phyloP scores from a whole-genome alignment of 495 filamentous ascomycete species.

The Neurospora sp. region DNA sequence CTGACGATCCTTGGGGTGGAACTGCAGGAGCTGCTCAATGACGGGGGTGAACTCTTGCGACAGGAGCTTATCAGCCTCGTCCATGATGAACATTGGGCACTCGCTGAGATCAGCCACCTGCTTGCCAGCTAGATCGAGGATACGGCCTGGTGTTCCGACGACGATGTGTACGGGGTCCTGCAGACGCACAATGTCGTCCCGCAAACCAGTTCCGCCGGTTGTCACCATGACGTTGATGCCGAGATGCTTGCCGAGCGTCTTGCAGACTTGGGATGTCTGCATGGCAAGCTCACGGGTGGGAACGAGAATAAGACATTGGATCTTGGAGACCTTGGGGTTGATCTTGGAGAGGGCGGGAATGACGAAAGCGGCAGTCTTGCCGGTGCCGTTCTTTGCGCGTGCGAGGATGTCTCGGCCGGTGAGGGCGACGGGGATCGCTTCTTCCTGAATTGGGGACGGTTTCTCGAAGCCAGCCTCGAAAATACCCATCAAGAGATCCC shows the following conservation, averaged over 20 bases:
- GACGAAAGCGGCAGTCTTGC: slow-evolving; percentile 95
- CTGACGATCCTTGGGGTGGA: slow-evolving; percentile 91
- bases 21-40: slow-evolving; percentile 86
- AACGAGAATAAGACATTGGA: slow-evolving; percentile 90
- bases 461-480: slow-evolving; percentile 99
- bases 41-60: slow-evolving; percentile 95
- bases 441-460: slow-evolving; percentile 98
- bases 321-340: slow-evolving; percentile 90
- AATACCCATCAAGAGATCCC: slow-evolving; percentile 95
- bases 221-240: slow-evolving; percentile 99
- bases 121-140: slow-evolving; percentile 90
- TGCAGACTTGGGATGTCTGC: slow-evolving; percentile 98
- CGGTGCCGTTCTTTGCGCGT: slow-evolving; percentile 95
- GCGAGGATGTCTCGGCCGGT: slow-evolving; percentile 93
- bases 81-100: slow-evolving; percentile 97
- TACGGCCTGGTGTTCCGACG: slow-evolving; percentile 92
- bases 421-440: slow-evolving; percentile 91
- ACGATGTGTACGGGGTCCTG: slow-evolving; percentile 94
- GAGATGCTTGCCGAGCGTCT: slow-evolving; percentile 92
- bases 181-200: slow-evolving; percentile 93
- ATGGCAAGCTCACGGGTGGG: slow-evolving; percentile 96
- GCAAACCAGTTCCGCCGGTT: slow-evolving; percentile 86
- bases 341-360: slow-evolving; percentile 93
- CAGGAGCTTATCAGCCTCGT: slow-evolving; percentile 94
- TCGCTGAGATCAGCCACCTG: slow-evolving; percentile 91